Base-by-base conservation (phyloP, 768 basidiomycete genomes). In the Boletus pseudo-olivaceus region DNA sequence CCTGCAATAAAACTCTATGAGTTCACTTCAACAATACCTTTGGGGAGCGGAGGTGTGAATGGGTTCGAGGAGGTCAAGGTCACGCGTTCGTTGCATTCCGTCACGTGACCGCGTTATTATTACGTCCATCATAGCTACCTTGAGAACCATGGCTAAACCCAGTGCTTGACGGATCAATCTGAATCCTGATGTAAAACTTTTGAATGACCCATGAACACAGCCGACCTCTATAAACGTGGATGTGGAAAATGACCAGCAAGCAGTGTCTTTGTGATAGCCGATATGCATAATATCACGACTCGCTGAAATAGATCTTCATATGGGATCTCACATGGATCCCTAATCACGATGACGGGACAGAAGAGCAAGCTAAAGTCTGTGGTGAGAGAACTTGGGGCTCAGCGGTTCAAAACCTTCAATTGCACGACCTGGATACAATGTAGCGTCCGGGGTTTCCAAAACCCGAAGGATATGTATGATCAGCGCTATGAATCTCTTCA, bases 31-130 rank as follows among this genome's bases (percentile, higher is more conserved):
- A 33, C 39, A 23, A 49, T 20, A 44, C 17, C 15, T 20, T 45
- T 51, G 47, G 11, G 38, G 23, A 23, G 23, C 23, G 27, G 44
- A 42, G 19, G n/a, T 39, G 46, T 29, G 19, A 26, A 40, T 34
- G 38, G 17, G 32, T 32, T 45, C 19, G 19, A 37, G n/a, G 42
- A 37, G 29, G 43, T 45, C 42, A 5, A 39, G 44, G 50, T 56
- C 50, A 58, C 53, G 65, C 62, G 64, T 60, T 56, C 33, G 58
- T 63, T 60, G 54, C 38, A 32, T 30, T 45, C 6, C 1, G 14
- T 56, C 65, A 66, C 67, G 64, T 66, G 65, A 61, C 34, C 67
- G 65, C 53, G 67, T 60, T 39, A 17, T 10, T 15, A 5, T 35
- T 12, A 14, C 33, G 33, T 34, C 23, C 23, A 23, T 4, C 23